Conservation (phyloP, 139 green algal genomes). For the Chlorella ohadii region DNA sequence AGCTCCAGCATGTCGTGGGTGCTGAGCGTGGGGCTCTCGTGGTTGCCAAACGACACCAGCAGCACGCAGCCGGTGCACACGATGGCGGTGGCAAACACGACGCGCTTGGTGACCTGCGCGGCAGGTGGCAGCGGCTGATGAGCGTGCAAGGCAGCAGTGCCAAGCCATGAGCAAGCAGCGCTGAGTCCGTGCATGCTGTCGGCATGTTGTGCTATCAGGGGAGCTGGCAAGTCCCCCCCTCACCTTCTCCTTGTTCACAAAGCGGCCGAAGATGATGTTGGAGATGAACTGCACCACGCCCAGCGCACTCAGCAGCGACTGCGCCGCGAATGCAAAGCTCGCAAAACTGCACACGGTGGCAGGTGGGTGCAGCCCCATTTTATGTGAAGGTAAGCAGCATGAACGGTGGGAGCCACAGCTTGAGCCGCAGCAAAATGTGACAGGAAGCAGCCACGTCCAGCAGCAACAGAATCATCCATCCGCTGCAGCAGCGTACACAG, state of each 20-base stretch:
- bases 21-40: constrained; percentile 68
- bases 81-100: constrained; percentile 74
- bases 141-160: too few species aligned
- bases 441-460: neutral
- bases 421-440: too few species aligned
- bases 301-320: constrained; percentile 86
- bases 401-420: too few species aligned
- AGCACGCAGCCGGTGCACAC: constrained; percentile 86
- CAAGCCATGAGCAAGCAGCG: too few species aligned
- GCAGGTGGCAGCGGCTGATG: neutral
- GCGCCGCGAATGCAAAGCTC: constrained; percentile 77
- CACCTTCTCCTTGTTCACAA: constrained; percentile 83
- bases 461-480: neutral
- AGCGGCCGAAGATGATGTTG: constrained; percentile 86
- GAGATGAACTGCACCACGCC: constrained; percentile 89
- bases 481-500: neutral
- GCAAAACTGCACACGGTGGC: constrained; percentile 21
- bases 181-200: neutral
- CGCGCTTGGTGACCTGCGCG: constrained; percentile 52
- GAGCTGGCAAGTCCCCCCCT: neutral
- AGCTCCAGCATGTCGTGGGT: constrained; percentile 70
- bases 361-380: too few species aligned
- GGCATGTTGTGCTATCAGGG: neutral
- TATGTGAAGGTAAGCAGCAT: too few species aligned
- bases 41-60: constrained; percentile 89